Percentiles rank a stretch among this genome's conserved stretches.
These are phyloP conservation scores for Puccinia horiana DNA, from an alignment of 1,284 basidiomycete genomes.

Conservation along the genomic window DNA sequence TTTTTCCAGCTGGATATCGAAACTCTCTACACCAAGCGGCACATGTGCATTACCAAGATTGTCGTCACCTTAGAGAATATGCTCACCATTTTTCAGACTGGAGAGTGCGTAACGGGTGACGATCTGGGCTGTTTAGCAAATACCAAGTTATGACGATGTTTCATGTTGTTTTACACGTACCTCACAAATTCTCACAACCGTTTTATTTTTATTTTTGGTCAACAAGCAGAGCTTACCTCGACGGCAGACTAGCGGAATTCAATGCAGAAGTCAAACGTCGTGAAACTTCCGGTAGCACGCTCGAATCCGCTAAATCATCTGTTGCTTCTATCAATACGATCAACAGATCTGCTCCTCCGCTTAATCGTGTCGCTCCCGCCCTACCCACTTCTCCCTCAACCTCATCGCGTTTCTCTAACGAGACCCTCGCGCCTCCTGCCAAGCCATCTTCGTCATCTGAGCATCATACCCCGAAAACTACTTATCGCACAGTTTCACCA, in stretches of 20 bases:
- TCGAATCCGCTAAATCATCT: not conserved
- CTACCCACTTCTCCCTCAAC: slow-evolving; percentile 27
- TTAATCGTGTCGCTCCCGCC: slow-evolving; percentile 7
- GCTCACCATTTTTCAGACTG: slow-evolving; percentile 17
- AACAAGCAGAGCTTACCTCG: slow-evolving; percentile 18
- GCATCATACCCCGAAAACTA: slow-evolving; percentile 1
- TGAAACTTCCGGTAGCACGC: not conserved
- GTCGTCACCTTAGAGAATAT: slow-evolving; percentile 29
- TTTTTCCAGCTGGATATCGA: slow-evolving; percentile 38
- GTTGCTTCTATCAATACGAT: not conserved
- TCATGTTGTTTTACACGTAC: not conserved
- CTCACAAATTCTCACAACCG: not conserved
- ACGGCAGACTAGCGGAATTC: slow-evolving; percentile 29
- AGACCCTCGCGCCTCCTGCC: not conserved
- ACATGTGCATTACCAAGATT: slow-evolving; percentile 29
- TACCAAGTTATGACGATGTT: slow-evolving; percentile 7
- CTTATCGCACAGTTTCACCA: not conserved
- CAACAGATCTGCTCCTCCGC: not conserved
- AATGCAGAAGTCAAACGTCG: slow-evolving; percentile 40
- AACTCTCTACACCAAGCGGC: slow-evolving; percentile 42
- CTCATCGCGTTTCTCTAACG: slow-evolving; percentile 36
- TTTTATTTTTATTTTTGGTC: not conserved
- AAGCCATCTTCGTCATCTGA: not conserved
- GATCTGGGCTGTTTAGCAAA: slow-evolving; percentile 34
- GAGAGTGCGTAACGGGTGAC: slow-evolving; percentile 31